A percentile compares a stretch with the other conserved stretches of the same genome.
Evolutionary conservation across 139 green algal genomes (phyloP).

Genomic region (Ettlia oleoabundans): DNA sequence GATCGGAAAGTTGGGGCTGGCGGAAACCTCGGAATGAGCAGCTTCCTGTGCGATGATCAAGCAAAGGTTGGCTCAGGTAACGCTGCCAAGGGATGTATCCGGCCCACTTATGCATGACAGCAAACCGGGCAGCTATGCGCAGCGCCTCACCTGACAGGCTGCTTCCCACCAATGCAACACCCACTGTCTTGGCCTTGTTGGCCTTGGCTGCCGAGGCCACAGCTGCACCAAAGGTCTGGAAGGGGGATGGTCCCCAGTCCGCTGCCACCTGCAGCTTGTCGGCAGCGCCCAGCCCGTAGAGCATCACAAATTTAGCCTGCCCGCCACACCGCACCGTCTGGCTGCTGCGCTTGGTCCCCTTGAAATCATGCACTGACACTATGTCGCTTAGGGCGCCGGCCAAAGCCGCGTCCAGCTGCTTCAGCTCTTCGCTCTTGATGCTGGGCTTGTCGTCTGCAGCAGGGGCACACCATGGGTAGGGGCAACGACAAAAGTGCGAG

Average conservation of each 20-base stretch:
- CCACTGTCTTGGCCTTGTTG: conserved; percentile 55
- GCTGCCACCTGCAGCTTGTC: conserved; percentile 45
- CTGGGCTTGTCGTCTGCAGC: conserved; percentile 48
- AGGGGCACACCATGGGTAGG: not conserved
- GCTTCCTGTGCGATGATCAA: too few relatives aligned
- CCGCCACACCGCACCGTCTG: conserved; percentile 24
- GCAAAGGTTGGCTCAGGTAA: not conserved
- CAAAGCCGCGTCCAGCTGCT: conserved; percentile 55
- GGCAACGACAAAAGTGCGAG: too few relatives aligned
- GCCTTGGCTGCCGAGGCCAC: conserved; percentile 66
- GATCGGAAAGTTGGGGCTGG: too few relatives aligned
- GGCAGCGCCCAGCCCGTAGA: conserved; percentile 78
- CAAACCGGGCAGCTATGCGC: not conserved
- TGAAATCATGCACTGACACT: conserved; percentile 72
- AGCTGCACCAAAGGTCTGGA: conserved; percentile 60
- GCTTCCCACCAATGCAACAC: conserved; percentile 47
- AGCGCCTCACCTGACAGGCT: conserved; percentile 11
- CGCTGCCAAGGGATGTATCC: not conserved
- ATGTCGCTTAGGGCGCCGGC: conserved; percentile 65
- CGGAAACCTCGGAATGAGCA: too few relatives aligned
- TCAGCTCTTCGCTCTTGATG: conserved; percentile 59
- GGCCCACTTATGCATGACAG: not conserved
- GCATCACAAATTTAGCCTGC: conserved; percentile 51
- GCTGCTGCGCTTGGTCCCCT: conserved; percentile 66
- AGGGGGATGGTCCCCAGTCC: conserved; percentile 66